Evolutionary conservation across 345 rosid species (phyloP).

Genomic region (Melaleuca alternifolia): DNA sequence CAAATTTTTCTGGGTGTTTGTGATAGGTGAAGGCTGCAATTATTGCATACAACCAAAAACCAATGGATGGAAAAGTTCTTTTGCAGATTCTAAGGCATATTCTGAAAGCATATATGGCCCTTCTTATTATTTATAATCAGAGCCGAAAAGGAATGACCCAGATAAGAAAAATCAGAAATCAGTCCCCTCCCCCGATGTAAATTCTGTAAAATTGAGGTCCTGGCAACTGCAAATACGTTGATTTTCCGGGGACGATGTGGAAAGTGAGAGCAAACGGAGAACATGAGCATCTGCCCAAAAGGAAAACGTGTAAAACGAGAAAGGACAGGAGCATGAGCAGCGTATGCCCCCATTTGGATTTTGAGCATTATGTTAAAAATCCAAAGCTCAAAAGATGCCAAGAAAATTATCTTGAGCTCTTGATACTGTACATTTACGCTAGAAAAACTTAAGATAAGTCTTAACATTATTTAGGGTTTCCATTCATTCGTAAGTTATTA

Average conservation of each 20-base stretch:
- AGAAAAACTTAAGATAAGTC: rapidly evolving
- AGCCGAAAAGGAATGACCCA: not conserved
- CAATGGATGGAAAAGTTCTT: not conserved
- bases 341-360: not conserved
- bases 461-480: not conserved
- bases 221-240: not conserved
- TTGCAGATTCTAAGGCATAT: not conserved
- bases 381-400: not conserved
- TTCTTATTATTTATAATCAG: not conserved
- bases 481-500: not conserved
- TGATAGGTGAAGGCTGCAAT: not conserved
- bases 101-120: not conserved
- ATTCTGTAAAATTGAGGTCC: not conserved
- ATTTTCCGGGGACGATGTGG: not conserved
- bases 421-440: not conserved
- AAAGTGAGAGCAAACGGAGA: not conserved
- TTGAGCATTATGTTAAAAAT: not conserved
- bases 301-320: not conserved
- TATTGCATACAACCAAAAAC: not conserved
- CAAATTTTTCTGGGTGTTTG: not conserved
- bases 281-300: not conserved
- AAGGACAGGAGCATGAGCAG: not conserved
- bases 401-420: not conserved
- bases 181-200: not conserved
- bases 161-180: not conserved